These are phyloP conservation scores for Heliosperma pusillum DNA, from an alignment of 148 eudicot genomes.

Conservation along the genomic window DNA sequence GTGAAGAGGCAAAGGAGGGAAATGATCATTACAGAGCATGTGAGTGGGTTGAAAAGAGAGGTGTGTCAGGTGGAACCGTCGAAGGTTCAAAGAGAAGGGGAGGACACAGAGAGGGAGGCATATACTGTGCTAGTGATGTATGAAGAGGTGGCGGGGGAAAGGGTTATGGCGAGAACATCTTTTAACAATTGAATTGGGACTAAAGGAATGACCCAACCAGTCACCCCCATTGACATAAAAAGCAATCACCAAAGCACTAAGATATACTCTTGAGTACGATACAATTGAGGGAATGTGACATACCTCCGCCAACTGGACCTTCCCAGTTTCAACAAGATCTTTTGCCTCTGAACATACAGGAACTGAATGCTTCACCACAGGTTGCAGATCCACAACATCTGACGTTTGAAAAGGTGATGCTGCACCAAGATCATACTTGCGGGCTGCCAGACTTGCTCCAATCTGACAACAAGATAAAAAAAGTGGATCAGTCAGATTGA, in stretches of 20 bases:
- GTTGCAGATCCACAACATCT: constrained; percentile 80
- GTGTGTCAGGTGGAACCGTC: too few relatives aligned
- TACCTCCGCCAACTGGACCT: constrained; percentile 92
- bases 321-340: constrained; percentile 94
- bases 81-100: too few relatives aligned
- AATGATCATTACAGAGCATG: too few relatives aligned
- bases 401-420: constrained; percentile 66
- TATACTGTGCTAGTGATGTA: not conserved
- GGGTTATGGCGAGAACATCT: not conserved
- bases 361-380: constrained; percentile 89
- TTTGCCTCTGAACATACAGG: constrained; percentile 90
- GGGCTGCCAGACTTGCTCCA: constrained; percentile 74
- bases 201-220: not conserved
- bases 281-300: not conserved
- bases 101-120: too few relatives aligned
- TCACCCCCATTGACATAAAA: not conserved
- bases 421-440: constrained; percentile 73
- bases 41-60: not conserved
- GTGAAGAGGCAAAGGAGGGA: too few relatives aligned
- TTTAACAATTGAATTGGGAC: not conserved
- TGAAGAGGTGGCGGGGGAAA: not conserved
- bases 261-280: not conserved
- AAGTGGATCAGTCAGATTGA: not conserved
- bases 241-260: not conserved
- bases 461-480: constrained; percentile 45